phyloP scores from a whole-genome alignment of 441 rosid genomes.

The Populus trichocarpa region DNA sequence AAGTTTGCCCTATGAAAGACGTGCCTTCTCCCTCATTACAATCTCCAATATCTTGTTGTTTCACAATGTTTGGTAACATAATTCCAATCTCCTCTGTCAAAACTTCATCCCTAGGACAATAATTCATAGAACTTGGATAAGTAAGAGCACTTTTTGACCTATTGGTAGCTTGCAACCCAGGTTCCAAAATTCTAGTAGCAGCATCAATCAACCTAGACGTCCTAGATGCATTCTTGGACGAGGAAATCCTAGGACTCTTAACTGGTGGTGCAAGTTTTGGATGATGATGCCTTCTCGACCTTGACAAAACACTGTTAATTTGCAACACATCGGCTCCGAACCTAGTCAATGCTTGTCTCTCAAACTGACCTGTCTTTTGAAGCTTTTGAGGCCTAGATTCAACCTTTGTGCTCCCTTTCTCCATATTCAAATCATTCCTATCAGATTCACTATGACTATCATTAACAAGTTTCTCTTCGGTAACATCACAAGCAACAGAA shows the following conservation, averaged over 20 bases:
- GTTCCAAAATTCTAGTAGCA: conserved; percentile 82
- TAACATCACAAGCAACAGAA: conserved; percentile 25
- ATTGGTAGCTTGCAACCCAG: conserved; percentile 63
- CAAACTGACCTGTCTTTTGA: conserved; percentile 61
- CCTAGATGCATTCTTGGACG: conserved; percentile 44
- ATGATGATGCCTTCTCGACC: conserved; percentile 58
- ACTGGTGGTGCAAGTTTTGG: conserved; percentile 58
- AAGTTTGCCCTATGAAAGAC: conserved; percentile 32
- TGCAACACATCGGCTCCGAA: conserved; percentile 84
- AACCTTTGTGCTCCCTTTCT: conserved; percentile 31
- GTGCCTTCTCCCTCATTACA: conserved; percentile 16
- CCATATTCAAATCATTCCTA: conserved; percentile 28
- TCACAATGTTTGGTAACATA: conserved; percentile 23
- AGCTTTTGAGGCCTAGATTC: conserved; percentile 80
- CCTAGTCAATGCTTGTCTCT: conserved; percentile 51
- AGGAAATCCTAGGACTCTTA: conserved; percentile 60
- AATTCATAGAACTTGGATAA: conserved; percentile 36
- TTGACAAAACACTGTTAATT: conserved; percentile 63
- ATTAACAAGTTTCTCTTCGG: conserved; percentile 21
- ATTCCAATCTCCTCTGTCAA: conserved; percentile 21
- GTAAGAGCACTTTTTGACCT: conserved; percentile 53
- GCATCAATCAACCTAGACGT: conserved; percentile 72
- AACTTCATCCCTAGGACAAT: conserved; percentile 29
- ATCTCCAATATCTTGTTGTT: conserved; percentile 19
- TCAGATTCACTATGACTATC: conserved; percentile 3